Percentiles rank a stretch among this genome's conserved stretches.
Evolutionary conservation across 2,329 filamentous ascomycete species (phyloP).

Genomic region (Grosmannia huntii): DNA sequence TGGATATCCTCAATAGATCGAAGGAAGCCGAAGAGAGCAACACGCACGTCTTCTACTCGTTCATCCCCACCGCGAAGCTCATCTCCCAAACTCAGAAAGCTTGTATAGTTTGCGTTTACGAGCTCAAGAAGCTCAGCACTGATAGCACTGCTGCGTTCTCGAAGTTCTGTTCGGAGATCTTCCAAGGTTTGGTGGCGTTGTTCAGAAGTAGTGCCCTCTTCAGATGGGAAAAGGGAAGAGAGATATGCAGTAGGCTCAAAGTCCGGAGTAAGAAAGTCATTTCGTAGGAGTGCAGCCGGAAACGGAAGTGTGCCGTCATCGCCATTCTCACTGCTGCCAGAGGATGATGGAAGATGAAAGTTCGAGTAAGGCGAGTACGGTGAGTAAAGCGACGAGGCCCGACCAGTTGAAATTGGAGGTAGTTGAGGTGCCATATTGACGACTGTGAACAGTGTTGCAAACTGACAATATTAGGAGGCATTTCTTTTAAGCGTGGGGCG

Average conservation of each 20-base stretch:
- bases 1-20: constrained; percentile 69
- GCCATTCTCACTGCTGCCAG: constrained; percentile 31
- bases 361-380: constrained; percentile 21
- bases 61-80: constrained; percentile 82
- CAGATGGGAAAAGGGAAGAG: constrained; percentile 25
- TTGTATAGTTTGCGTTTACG: constrained; percentile 89
- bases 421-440: constrained; percentile 4
- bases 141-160: constrained; percentile 66
- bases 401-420: constrained; percentile 15
- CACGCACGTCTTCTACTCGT: constrained; percentile 76
- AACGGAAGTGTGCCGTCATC: constrained; percentile 72
- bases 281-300: constrained; percentile 68
- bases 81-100: constrained; percentile 73
- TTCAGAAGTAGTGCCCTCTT: constrained; percentile 31
- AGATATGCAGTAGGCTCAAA: constrained; percentile 80
- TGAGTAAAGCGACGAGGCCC: not conserved
- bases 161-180: constrained; percentile 76
- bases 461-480: not conserved
- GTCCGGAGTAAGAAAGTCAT: constrained; percentile 63
- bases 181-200: constrained; percentile 93
- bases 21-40: constrained; percentile 75
- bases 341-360: constrained; percentile 31
- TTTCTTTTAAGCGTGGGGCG: not conserved
- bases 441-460: not conserved
- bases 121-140: constrained; percentile 82